Conservation (phyloP, 1,284 basidiomycete genomes). For the Volvariella volvacea region DNA sequence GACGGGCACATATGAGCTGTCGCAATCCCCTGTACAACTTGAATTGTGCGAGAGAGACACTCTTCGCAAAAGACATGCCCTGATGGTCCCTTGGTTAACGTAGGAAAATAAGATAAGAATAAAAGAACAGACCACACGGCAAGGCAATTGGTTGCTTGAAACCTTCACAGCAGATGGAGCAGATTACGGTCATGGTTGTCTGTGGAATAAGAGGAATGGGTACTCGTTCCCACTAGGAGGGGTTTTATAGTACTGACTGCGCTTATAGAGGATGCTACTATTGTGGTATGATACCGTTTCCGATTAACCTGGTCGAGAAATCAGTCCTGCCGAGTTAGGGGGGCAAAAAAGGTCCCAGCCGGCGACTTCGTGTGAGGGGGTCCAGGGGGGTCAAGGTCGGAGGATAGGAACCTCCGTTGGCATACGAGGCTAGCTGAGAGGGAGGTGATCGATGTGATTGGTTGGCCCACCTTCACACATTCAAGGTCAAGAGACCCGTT, state of each 20-base stretch:
- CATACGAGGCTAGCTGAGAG: too few relatives aligned
- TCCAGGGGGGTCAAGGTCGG: not conserved
- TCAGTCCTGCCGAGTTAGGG: slow-evolving; percentile 3
- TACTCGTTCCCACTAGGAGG: too few relatives aligned
- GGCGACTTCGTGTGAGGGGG: slow-evolving; percentile 3
- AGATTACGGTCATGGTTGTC: slow-evolving; percentile 28
- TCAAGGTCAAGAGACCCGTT: too few relatives aligned
- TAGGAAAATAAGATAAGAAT: slow-evolving; percentile 3
- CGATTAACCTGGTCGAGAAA: not conserved
- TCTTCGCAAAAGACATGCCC: slow-evolving; percentile 55
- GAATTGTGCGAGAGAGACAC: slow-evolving; percentile 42
- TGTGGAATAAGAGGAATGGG: too few relatives aligned
- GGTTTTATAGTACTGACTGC: too few relatives aligned
- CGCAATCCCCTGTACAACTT: slow-evolving; percentile 36
- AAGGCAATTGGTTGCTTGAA: slow-evolving; percentile 48
- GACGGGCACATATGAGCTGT: slow-evolving; percentile 45
- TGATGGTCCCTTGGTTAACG: slow-evolving; percentile 16
- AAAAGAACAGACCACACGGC: slow-evolving; percentile 43
- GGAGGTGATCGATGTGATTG: too few relatives aligned
- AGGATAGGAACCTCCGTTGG: not conserved
- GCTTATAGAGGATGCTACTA: too few relatives aligned
- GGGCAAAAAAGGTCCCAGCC: slow-evolving; percentile 1
- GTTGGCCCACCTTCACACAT: too few relatives aligned
- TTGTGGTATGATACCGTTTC: too few relatives aligned
- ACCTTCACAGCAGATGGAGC: slow-evolving; percentile 47